These are phyloP conservation scores for Colletotrichum scovillei DNA, from an alignment of 2,329 filamentous ascomycete species.

Conservation along the genomic window DNA sequence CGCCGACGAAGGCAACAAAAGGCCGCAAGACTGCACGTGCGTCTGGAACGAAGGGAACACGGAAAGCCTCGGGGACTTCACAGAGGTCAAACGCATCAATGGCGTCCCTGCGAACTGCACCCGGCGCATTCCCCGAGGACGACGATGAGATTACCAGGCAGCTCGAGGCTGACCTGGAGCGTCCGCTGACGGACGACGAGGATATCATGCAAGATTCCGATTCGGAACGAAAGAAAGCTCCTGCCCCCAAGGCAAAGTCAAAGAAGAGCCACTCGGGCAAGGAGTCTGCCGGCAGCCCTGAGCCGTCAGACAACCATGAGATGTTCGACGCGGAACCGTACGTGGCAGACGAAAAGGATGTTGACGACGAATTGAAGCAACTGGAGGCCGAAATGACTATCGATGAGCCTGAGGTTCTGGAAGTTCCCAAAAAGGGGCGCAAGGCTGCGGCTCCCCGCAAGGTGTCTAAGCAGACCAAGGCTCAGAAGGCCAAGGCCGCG, in stretches of 20 bases:
- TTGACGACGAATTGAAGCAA: constrained; percentile 63
- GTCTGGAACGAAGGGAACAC: constrained; percentile 51
- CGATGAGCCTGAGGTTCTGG: constrained; percentile 48
- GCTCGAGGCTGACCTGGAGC: constrained; percentile 73
- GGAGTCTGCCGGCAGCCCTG: constrained; percentile 39
- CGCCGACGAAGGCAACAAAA: constrained; percentile 45
- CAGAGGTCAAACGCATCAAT: constrained; percentile 58
- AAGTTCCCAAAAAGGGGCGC: constrained; percentile 65
- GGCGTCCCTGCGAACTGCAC: constrained; percentile 48
- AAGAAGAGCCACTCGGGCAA: constrained; percentile 43
- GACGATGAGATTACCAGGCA: constrained; percentile 74
- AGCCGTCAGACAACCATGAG: constrained; percentile 53
- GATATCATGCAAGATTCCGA: constrained; percentile 59
- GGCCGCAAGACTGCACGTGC: constrained; percentile 57
- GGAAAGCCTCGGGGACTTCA: constrained; percentile 45
- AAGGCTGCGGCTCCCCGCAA: constrained; percentile 62
- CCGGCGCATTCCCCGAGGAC: constrained; percentile 53
- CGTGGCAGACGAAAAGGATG: constrained; percentile 57
- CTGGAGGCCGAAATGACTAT: constrained; percentile 60
- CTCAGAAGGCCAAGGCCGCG: constrained; percentile 55
- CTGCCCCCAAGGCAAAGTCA: constrained; percentile 45
- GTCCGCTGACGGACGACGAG: constrained; percentile 65
- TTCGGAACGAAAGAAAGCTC: constrained; percentile 52
- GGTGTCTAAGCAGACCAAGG: constrained; percentile 62
- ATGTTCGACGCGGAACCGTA: constrained; percentile 64